phyloP scores from a whole-genome alignment of 108 stramenopile species.

The Fragilariopsis cylindrus region DNA sequence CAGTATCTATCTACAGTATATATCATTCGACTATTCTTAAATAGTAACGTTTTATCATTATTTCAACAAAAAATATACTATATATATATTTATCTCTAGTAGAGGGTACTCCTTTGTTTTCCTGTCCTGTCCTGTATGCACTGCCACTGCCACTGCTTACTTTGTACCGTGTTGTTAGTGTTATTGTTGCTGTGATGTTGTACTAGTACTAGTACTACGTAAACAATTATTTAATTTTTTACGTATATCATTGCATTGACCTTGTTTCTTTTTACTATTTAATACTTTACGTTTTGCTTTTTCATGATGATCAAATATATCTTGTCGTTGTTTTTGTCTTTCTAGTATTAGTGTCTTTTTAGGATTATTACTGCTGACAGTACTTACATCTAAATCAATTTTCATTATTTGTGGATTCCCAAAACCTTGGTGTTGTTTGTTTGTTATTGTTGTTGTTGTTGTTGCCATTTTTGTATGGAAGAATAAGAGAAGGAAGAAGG shows the following conservation, averaged over 20 bases:
- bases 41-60: too few species aligned
- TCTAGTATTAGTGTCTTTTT: too few species aligned
- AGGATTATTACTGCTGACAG: not conserved
- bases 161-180: too few species aligned
- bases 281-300: slow-evolving; percentile 18
- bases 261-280: slow-evolving; percentile 16
- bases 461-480: not conserved
- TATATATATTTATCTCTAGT: too few species aligned
- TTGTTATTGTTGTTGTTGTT: not conserved
- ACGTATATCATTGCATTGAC: slow-evolving; percentile 14
- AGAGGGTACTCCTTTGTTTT: too few species aligned
- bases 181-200: too few species aligned
- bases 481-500: not conserved
- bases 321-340: not conserved
- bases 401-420: slow-evolving; percentile 33
- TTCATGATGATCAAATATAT: slow-evolving; percentile 30
- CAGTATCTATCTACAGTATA: too few species aligned
- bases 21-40: too few species aligned
- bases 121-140: too few species aligned
- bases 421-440: slow-evolving; percentile 2
- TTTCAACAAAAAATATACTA: too few species aligned
- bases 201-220: too few species aligned
- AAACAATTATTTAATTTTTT: slow-evolving; percentile 15
- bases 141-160: too few species aligned
- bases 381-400: slow-evolving; percentile 7